Evolutionary conservation across 2,329 filamentous ascomycete species (phyloP).

Genomic region (Cladosporium sp.): DNA sequence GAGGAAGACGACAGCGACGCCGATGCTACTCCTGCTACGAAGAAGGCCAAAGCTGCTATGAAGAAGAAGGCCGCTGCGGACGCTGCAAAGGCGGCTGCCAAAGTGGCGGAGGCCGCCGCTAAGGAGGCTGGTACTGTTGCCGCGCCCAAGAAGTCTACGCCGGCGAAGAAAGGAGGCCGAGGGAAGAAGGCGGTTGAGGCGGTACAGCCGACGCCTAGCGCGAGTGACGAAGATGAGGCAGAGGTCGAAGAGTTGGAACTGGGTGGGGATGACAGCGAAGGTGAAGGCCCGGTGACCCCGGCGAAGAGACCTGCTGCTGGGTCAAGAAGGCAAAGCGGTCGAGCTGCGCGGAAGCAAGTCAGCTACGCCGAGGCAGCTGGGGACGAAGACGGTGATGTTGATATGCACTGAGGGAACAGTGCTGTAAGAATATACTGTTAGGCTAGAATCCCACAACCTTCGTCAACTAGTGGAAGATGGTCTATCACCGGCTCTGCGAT

Average conservation of each 20-base stretch:
- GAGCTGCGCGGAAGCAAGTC: constrained; percentile 17
- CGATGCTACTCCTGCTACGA: constrained; percentile 34
- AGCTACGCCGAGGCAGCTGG: constrained; percentile 22
- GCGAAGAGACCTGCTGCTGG: constrained; percentile 11
- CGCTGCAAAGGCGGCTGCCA: constrained; percentile 20
- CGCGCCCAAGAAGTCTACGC: background rate
- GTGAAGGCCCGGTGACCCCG: constrained; percentile 16
- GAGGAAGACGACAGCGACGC: constrained; percentile 28
- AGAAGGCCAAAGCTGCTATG: constrained; percentile 33
- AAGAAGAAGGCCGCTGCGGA: constrained; percentile 21
- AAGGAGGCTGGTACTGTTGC: constrained; percentile 12
- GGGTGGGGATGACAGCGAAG: constrained; percentile 35
- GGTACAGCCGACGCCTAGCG: constrained; percentile 35
- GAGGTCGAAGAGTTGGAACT: constrained; percentile 30
- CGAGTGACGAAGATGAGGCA: constrained; percentile 31
- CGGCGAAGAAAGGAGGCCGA: background rate
- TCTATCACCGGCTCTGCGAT: too few relatives aligned
- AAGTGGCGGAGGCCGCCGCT: constrained; percentile 13
- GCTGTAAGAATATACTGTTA: too few relatives aligned
- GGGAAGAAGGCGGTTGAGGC: constrained; percentile 16
- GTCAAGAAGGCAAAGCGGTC: constrained; percentile 14
- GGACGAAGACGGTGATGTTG: constrained; percentile 7
- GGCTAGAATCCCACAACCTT: too few relatives aligned
- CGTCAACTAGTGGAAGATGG: too few relatives aligned
- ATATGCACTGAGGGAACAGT: background rate